phyloP scores from a whole-genome alignment of 2,329 filamentous ascomycete species.

The Coleophoma eucalyptorum region DNA sequence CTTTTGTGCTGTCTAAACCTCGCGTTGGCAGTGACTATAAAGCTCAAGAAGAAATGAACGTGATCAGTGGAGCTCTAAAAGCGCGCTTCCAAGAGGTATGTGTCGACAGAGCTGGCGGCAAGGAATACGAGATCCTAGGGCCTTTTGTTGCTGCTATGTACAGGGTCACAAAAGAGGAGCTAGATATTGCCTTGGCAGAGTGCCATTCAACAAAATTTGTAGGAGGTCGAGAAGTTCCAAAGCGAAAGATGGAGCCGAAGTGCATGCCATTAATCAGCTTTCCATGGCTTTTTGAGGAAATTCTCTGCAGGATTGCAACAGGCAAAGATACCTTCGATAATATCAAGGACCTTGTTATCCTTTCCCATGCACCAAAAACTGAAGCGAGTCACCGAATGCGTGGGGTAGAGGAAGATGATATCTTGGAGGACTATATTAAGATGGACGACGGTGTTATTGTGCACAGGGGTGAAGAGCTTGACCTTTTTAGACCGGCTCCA shows the following conservation, averaged over 20 bases:
- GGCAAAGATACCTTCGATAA: constrained; percentile 20
- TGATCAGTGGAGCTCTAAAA: constrained; percentile 62
- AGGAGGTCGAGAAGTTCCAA: constrained; percentile 26
- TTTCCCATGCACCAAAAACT: constrained; percentile 9
- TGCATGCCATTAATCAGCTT: constrained; percentile 85
- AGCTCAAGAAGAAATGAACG: constrained; percentile 76
- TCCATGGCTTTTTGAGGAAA: constrained; percentile 81
- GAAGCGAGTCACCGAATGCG: constrained; percentile 5
- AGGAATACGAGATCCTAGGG: constrained; percentile 54
- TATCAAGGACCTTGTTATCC: constrained; percentile 16
- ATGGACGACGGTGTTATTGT: constrained; percentile 23
- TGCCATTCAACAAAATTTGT: constrained; percentile 32
- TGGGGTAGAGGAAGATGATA: constrained; percentile 10
- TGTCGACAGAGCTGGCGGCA: constrained; percentile 58
- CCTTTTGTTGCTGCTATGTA: constrained; percentile 88
- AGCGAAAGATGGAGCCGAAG: constrained; percentile 32
- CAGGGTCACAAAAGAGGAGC: constrained; percentile 70
- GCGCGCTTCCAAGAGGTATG: constrained; percentile 66
- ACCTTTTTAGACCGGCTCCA: constrained; percentile 21
- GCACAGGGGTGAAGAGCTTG: constrained; percentile 27
- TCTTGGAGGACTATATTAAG: constrained; percentile 14
- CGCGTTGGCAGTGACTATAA: constrained; percentile 76
- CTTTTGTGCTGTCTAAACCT: constrained; percentile 76
- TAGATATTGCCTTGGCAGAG: constrained; percentile 54
- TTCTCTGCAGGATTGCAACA: constrained; percentile 67